Evolutionary conservation across 2,329 filamentous ascomycete genomes (phyloP).

Genomic region (Fusarium clavum): DNA sequence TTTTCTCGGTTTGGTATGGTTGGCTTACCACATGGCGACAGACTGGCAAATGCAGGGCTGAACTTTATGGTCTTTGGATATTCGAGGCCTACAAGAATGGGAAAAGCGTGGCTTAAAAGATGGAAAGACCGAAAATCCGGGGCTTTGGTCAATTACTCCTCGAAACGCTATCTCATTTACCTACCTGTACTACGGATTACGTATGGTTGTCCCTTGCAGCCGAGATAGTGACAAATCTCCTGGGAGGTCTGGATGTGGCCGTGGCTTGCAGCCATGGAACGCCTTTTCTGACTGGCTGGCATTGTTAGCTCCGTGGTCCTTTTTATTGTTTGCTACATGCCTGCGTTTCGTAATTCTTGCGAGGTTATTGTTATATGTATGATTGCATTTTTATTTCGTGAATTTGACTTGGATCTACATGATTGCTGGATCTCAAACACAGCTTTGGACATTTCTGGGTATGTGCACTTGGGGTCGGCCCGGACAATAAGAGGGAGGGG

Average conservation of each 20-base stretch:
- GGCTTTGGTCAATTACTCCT: background rate
- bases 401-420: background rate
- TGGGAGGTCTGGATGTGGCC: constrained; percentile 27
- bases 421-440: background rate
- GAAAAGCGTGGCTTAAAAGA: background rate
- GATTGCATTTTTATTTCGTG: too few relatives aligned
- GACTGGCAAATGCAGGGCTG: constrained; percentile 33
- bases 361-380: background rate
- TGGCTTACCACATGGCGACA: constrained; percentile 6
- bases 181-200: background rate
- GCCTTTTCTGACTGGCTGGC: background rate
- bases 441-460: background rate
- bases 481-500: background rate
- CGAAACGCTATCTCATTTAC: background rate
- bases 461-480: background rate
- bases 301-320: background rate
- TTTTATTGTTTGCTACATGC: constrained; percentile 4
- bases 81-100: constrained; percentile 4
- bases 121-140: background rate
- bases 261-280: constrained; percentile 34
- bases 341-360: background rate
- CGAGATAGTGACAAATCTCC: background rate
- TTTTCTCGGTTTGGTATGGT: background rate
- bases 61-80: constrained; percentile 22
- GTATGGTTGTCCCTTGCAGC: background rate